Percentiles rank a stretch among this genome's conserved stretches.
Evolutionary conservation across 129 eudicot genomes (phyloP).

Genomic region (Apium graveolens): DNA sequence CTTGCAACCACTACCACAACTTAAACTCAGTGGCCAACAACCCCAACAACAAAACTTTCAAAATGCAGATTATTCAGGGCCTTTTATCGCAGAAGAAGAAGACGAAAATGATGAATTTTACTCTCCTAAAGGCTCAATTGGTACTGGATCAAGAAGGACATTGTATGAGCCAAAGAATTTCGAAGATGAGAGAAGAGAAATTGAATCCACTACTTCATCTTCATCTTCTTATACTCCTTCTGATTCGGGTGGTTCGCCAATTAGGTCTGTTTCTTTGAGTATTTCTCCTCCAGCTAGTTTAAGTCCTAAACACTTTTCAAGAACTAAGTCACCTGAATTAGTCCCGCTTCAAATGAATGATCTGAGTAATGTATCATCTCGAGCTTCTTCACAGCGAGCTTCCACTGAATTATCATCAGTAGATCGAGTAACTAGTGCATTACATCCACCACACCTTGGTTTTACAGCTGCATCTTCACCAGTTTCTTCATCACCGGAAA

Average conservation of each 20-base stretch:
- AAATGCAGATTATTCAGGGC: conserved; percentile 15
- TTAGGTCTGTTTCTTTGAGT: conserved; percentile 52
- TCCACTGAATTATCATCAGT: neutral
- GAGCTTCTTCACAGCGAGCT: conserved; percentile 2
- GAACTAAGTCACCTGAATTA: conserved; percentile 62
- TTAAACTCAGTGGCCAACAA: conserved; percentile 26
- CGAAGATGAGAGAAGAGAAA: conserved; percentile 19
- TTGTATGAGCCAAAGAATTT: conserved; percentile 35
- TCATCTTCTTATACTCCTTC: conserved; percentile 41
- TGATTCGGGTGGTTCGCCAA: conserved; percentile 49
- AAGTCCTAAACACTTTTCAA: conserved; percentile 44
- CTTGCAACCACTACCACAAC: conserved; percentile 79
- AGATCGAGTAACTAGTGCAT: neutral
- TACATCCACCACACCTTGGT: neutral
- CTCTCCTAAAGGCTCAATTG: conserved; percentile 53
- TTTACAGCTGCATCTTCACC: conserved; percentile 16
- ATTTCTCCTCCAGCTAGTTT: conserved; percentile 54
- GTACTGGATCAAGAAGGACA: conserved; percentile 38
- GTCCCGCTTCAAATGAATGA: conserved; percentile 22
- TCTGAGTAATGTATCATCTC: conserved; percentile 19
- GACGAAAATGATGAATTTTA: conserved; percentile 59
- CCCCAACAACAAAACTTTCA: conserved; percentile 17
- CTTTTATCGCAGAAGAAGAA: conserved; percentile 28
- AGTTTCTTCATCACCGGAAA: conserved; percentile 19
- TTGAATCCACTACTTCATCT: conserved; percentile 36